Conservation (phyloP, 805 yeast species). For the Yarrowia divulgata region DNA sequence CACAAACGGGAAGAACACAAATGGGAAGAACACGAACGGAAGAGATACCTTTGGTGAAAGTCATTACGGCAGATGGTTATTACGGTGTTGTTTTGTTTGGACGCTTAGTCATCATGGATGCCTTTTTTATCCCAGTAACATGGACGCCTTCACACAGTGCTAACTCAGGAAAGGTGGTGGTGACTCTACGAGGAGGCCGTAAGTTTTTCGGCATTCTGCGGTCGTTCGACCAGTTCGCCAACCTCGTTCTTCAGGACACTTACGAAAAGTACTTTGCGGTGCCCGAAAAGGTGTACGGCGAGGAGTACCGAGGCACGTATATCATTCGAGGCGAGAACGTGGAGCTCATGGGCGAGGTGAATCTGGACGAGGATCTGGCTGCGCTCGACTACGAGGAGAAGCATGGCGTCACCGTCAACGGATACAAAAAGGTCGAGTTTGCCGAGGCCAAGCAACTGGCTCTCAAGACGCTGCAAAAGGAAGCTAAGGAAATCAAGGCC, state of each 20-base stretch:
- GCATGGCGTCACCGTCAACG: constrained; percentile 34
- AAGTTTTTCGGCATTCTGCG: constrained; percentile 86
- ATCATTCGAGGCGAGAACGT: constrained; percentile 96
- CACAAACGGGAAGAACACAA: no score
- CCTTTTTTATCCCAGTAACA: no score
- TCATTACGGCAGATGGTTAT: no score
- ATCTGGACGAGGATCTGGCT: constrained; percentile 71
- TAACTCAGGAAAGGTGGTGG: constrained; percentile 67
- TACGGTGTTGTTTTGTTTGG: no score
- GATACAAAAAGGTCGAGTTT: constrained; percentile 32
- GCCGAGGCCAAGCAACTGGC: constrained; percentile 39
- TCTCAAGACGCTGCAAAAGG: not conserved
- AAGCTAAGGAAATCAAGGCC: constrained; percentile 35
- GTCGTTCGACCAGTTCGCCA: constrained; percentile 95
- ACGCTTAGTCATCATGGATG: no score
- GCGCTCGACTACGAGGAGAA: constrained; percentile 37
- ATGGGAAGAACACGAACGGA: no score
- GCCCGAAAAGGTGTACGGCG: constrained; percentile 66
- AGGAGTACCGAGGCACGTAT: constrained; percentile 77
- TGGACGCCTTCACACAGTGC: not conserved
- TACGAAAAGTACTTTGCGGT: constrained; percentile 75
- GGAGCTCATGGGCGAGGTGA: constrained; percentile 91
- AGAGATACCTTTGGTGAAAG: no score
- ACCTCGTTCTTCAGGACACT: constrained; percentile 90
- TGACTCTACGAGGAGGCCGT: constrained; percentile 87